Evolutionary conservation across 2,329 filamentous ascomycete genomes (phyloP), one percentile per base, ranked within the genome.

Genomic region (Xylariaceae sp.): DNA sequence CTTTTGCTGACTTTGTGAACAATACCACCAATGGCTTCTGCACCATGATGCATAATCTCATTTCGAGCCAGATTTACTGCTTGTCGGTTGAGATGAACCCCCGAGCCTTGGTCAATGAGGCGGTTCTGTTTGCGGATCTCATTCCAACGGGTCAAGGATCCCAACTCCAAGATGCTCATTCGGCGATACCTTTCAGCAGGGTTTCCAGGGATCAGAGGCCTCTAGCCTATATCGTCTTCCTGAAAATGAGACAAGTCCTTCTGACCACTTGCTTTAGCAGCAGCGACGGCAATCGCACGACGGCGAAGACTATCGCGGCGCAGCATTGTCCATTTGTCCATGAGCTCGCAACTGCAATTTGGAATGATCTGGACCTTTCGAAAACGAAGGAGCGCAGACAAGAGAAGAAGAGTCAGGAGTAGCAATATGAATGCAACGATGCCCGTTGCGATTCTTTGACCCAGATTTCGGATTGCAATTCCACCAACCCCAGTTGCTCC

Each of bases 161-260:
- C 85, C 44, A 87, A 64, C 60, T 90, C 86, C 13, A 90, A 66
- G 18, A 88, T 60, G 57, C 79, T 88, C 73, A 89, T 80, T 45
- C 81, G 74, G 37, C 86, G 73, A 54, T 76, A 78, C 61, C 80
- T 83, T 35, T 82, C 78, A 34, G 77, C 79, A 11, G 85, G 84
- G 55, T 86, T 84, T 11, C 85, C 85, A 56, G 88, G 78, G 49
- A 89, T 76, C 19, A 82, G 71, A 1, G 85, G 81, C 43, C 78
- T 78, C 84, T 82, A 89, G 35, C 54, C 57, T n/a, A 82, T 74
- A 33, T 73, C 69, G 46, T 78, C 73, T 39, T 74, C 73, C 9
- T 73, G 64, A 48, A 74, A 65, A 24, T 65, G 48, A 13, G 47
- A 43, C 4, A 57, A 37, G 15, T 62, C 60, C 35, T 49, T 50